These are phyloP conservation scores for Ceratocystiopsis minuta DNA, from an alignment of 2,329 filamentous ascomycete genomes.

Conservation along the genomic window DNA sequence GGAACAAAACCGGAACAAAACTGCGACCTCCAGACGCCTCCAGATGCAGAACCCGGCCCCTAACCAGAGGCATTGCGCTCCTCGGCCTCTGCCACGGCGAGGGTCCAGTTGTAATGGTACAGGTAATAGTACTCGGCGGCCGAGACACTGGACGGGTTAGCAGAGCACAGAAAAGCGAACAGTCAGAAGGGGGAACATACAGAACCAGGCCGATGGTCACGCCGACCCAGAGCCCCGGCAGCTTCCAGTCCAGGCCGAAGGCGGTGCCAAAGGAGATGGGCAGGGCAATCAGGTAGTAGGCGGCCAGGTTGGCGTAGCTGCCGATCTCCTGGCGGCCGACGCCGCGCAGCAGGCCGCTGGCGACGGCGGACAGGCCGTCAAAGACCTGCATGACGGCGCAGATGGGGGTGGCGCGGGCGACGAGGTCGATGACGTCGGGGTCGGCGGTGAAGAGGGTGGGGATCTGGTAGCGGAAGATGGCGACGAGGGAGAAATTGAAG, in stretches of 20 bases:
- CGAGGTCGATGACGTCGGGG: constrained; percentile 46
- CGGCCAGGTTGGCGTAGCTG: constrained; percentile 70
- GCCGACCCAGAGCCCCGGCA: constrained; percentile 68
- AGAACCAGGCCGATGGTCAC: constrained; percentile 53
- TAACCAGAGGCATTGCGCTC: constrained; percentile 23
- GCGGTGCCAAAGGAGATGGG: constrained; percentile 65
- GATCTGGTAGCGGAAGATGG: constrained; percentile 50
- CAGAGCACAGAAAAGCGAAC: constrained; percentile 3
- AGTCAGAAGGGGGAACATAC: constrained; percentile 20
- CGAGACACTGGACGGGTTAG: constrained; percentile 23
- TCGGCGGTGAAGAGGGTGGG: constrained; percentile 66
- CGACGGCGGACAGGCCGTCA: constrained; percentile 61
- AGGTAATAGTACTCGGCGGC: constrained; percentile 36
- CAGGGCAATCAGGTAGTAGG: constrained; percentile 74
- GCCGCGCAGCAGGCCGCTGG: constrained; percentile 71
- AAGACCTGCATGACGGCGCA: constrained; percentile 82
- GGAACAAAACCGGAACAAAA: background rate
- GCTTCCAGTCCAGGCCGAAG: constrained; percentile 59
- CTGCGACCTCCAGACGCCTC: no score
- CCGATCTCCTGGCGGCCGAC: constrained; percentile 80
- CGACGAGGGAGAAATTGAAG: constrained; percentile 58
- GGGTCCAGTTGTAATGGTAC: constrained; percentile 33
- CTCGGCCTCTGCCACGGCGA: constrained; percentile 33
- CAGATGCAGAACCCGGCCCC: background rate
- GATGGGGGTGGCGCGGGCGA: constrained; percentile 55